Evolutionary conservation across 2,329 filamentous ascomycete species (phyloP), one percentile per base, ranked within the genome.

Genomic region (Calcarisporium arbuscula): DNA sequence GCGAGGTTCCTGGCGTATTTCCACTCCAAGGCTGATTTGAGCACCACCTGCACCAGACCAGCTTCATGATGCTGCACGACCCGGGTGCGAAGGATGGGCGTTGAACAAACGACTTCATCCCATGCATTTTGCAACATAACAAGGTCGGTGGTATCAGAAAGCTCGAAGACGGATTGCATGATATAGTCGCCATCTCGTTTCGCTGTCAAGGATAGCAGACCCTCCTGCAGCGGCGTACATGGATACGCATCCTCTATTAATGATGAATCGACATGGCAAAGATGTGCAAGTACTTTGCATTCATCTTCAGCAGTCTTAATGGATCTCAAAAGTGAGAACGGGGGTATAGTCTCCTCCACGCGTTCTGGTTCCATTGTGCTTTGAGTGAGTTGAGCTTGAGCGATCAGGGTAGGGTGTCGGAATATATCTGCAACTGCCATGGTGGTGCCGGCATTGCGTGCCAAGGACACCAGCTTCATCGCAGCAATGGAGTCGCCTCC

Each of bases 401-500:
- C n/a, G n/a, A n/a, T n/a, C n/a, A n/a, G n/a, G n/a, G n/a, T n/a
- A n/a, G n/a, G n/a, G n/a, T n/a, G n/a, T n/a, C n/a, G n/a, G 11
- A 42, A 35, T n/a, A 40, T 27, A 10, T 30, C 33, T 4, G 34
- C 28, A 5, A 45, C 43, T 4, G 36, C 38, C 3, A 47, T 25
- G 4, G 21, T 25, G 15, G 45, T 36, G 16, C 36, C 40, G 5
- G 31, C 27, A 2, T 37, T 22, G 10, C 38, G 38, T 2, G 41
- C 40, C 10, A 23, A 28, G 9, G 41, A 36, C 6, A 41, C 41
- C 8, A 47, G 40, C n/a, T 44, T 33, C 23, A 49, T 48, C 6
- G 47, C 45, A 14, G 35, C 27, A 6, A 44, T 42, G 1, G 47
- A 49, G 15, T 49, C 46, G 15, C 46, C 45, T 12, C 46, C 46